Evolutionary conservation across 2,329 filamentous ascomycete species (phyloP).

Genomic region (Neonectria sp.): DNA sequence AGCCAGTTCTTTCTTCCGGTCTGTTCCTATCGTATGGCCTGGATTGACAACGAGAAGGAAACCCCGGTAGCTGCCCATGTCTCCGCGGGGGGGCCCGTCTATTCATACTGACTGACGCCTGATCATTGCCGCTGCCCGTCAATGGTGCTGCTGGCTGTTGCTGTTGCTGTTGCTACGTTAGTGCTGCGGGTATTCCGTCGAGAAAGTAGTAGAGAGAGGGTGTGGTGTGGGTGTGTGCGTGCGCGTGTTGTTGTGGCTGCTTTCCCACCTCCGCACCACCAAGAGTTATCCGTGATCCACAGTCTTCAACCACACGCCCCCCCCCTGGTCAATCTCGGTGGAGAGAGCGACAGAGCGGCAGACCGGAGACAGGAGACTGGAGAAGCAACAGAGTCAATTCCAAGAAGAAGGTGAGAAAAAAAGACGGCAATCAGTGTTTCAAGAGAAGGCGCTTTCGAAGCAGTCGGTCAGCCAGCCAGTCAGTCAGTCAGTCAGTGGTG

Average conservation of each 20-base stretch:
- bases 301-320: conserved; percentile 19
- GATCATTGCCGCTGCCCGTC: not conserved
- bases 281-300: conserved; percentile 17
- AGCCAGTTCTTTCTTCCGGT: not conserved
- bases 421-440: not conserved
- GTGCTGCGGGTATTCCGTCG: conserved; percentile 13
- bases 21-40: conserved; percentile 14
- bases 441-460: not conserved
- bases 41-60: conserved; percentile 4
- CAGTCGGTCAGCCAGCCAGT: too few relatives aligned
- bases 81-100: not conserved
- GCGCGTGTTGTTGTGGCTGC: conserved; percentile 8
- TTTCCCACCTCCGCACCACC: conserved; percentile 25
- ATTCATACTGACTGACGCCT: not conserved
- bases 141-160: conserved; percentile 1
- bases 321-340: conserved; percentile 2
- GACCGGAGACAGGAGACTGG: not conserved
- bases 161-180: conserved; percentile 1
- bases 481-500: not conserved
- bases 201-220: conserved; percentile 3
- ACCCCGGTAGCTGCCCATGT: not conserved
- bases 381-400: not conserved
- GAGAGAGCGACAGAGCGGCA: not conserved
- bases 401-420: not conserved
- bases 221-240: not conserved